These are phyloP conservation scores for Primulina tabacum DNA, from an alignment of 257 asterid genomes.

Conservation along the genomic window DNA sequence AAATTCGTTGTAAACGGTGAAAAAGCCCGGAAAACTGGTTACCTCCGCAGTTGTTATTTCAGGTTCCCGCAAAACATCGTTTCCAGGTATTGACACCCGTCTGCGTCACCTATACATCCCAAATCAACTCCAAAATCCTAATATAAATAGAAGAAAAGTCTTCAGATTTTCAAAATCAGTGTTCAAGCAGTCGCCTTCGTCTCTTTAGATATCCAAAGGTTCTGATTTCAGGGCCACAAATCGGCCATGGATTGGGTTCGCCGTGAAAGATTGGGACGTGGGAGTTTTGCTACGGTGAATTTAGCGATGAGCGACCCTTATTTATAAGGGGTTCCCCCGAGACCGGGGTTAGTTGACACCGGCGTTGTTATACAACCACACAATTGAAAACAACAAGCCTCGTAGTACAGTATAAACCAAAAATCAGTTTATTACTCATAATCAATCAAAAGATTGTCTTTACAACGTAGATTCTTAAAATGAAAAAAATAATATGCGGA, in stretches of 20 bases:
- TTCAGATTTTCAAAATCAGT: background rate
- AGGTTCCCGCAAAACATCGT: slow-evolving; percentile 41
- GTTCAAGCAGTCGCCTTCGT: background rate
- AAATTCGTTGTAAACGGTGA: too few species aligned
- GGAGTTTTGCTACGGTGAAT: slow-evolving; percentile 74
- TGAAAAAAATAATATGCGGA: too few species aligned
- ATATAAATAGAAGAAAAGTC: slow-evolving; percentile 30
- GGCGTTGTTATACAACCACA: too few species aligned
- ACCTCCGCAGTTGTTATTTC: background rate
- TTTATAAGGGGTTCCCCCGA: too few species aligned
- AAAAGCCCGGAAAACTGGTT: background rate
- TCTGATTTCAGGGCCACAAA: background rate
- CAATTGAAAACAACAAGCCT: too few species aligned
- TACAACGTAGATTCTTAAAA: too few species aligned
- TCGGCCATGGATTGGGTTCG: slow-evolving; percentile 80
- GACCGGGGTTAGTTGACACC: too few species aligned
- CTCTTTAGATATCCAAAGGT: background rate
- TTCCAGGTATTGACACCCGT: slow-evolving; percentile 33
- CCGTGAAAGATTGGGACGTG: slow-evolving; percentile 64
- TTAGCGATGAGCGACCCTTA: too few species aligned
- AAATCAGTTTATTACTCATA: too few species aligned
- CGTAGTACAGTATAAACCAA: too few species aligned
- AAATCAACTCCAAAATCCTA: slow-evolving; percentile 19
- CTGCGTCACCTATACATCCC: slow-evolving; percentile 31
- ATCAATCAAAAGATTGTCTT: too few species aligned